Base-by-base conservation (phyloP, 2,329 filamentous ascomycete species). In the Pseudogymnoascus sp. region DNA sequence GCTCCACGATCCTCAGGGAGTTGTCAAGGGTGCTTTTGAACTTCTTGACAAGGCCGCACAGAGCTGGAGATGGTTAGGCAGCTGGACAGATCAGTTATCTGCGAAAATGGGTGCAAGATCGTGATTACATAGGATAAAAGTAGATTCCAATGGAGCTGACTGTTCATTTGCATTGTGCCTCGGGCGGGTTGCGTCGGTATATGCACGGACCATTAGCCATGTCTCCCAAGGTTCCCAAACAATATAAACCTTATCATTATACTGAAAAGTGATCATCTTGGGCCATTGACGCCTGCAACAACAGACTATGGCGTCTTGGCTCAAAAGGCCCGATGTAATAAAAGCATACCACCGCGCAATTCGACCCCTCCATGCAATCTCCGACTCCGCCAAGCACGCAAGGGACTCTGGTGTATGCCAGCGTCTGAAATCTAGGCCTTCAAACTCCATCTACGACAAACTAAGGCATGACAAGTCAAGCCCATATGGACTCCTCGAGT, bases 41-140 rank as follows among this genome's bases (percentile, higher is more conserved):
- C 82, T 82, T 66, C 78, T 92, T 67, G 77, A 76, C 1, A 73
- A 72, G 31, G 82, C 85, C 66, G 85, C 85, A n/a, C 77, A 84
- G 73, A 80, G 76, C 56, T 88, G 82, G 79, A 81, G 87, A 71
- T 90, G 87, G 85, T 73, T 89, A 69, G 88, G 88, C 3, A 89
- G 87, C 71, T 90, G 88, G 87, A 78, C 80, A 64, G 68, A 73
- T 53, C 65, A 67, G 63, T 38, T 61, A 14, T 56, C 49, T 56
- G 49, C 49, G 5, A 56, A 56, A 34, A 56, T 56, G 49, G 49
- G n/a, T 21, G 11, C 28, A 56, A 36, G n/a, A 21, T 7, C 28
- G 1, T 56, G 49, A 56, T 56, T 56, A 56, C 5, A 36, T 56
- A 56, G 49, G 49, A 16, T 21, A 56, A 11, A 28, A 28, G 62